Conservation (phyloP, 2,329 filamentous ascomycete species). For the Aspergillus sp. region DNA sequence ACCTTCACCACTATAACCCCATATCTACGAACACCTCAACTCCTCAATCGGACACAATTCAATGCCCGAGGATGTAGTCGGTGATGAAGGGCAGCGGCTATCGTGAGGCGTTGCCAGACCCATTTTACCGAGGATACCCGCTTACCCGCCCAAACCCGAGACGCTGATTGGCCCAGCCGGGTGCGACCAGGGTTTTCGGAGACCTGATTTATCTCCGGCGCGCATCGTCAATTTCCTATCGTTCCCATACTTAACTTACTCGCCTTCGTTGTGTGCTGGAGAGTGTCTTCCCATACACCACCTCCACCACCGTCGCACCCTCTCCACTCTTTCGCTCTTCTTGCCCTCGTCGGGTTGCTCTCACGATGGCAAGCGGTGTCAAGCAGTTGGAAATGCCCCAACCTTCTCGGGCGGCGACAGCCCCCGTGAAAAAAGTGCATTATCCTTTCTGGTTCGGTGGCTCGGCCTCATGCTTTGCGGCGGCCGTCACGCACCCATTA, state of each 20-base stretch:
- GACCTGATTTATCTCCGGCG: slow-evolving; percentile 35
- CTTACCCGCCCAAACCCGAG: slow-evolving; percentile 26
- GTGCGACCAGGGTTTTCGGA: slow-evolving; percentile 20
- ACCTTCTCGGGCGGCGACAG: slow-evolving; percentile 19
- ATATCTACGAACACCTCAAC: neutral
- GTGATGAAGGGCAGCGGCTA: neutral
- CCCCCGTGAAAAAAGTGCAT: slow-evolving; percentile 39
- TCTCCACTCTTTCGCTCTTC: slow-evolving; percentile 11
- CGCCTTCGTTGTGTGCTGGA: slow-evolving; percentile 1
- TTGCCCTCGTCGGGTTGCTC: slow-evolving; percentile 16
- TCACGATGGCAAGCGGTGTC: slow-evolving; percentile 35
- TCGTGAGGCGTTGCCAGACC: neutral
- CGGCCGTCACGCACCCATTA: slow-evolving; percentile 87
- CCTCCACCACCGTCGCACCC: slow-evolving; percentile 11
- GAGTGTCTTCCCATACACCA: slow-evolving; percentile 16
- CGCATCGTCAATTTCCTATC: slow-evolving; percentile 15
- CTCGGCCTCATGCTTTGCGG: slow-evolving; percentile 87
- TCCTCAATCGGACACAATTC: neutral
- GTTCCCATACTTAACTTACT: slow-evolving; percentile 3
- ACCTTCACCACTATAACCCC: neutral
- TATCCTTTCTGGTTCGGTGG: slow-evolving; percentile 97
- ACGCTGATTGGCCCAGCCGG: slow-evolving; percentile 27
- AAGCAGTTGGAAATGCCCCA: slow-evolving; percentile 29
- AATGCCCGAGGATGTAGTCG: neutral
- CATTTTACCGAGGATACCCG: slow-evolving; percentile 20